These are phyloP conservation scores for Cerioporus squamosus DNA, from an alignment of 1,284 basidiomycete species.

Conservation along the genomic window DNA sequence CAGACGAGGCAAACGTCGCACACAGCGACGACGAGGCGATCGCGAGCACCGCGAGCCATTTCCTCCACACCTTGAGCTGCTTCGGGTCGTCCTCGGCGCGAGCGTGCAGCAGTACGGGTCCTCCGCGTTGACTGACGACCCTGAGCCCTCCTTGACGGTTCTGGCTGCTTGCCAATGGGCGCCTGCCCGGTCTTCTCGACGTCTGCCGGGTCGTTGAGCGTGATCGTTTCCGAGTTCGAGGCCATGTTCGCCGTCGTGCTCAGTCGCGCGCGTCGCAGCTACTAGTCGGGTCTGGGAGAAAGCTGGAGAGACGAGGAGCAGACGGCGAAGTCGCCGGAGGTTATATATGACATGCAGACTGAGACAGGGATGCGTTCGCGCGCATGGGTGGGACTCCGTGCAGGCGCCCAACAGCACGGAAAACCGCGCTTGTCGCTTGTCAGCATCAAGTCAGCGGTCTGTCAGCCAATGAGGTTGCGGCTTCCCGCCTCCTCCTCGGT, in stretches of 20 bases:
- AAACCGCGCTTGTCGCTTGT: no score
- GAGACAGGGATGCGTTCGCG: no score
- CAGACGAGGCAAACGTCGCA: constrained; percentile 73
- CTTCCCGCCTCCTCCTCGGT: no score
- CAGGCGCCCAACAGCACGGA: no score
- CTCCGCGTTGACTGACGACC: neutral
- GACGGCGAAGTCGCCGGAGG: no score
- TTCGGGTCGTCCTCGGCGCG: constrained; percentile 58
- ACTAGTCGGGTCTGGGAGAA: no score
- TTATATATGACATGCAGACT: no score
- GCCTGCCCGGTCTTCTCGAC: constrained; percentile 14
- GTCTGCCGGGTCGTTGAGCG: constrained; percentile 18
- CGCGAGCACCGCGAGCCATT: constrained; percentile 62
- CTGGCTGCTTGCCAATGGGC: constrained; percentile 1
- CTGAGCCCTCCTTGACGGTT: no score
- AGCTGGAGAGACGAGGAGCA: no score
- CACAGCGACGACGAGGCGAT: constrained; percentile 61
- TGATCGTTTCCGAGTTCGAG: constrained; percentile 16
- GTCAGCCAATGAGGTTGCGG: no score
- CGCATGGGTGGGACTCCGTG: no score
- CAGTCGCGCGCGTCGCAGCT: neutral
- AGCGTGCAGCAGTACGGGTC: constrained; percentile 39
- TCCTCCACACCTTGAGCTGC: constrained; percentile 45
- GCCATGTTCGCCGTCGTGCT: neutral
- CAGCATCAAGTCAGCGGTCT: no score